Base-by-base conservation (phyloP, 345 rosid species). In the Aethionema arabicum region DNA sequence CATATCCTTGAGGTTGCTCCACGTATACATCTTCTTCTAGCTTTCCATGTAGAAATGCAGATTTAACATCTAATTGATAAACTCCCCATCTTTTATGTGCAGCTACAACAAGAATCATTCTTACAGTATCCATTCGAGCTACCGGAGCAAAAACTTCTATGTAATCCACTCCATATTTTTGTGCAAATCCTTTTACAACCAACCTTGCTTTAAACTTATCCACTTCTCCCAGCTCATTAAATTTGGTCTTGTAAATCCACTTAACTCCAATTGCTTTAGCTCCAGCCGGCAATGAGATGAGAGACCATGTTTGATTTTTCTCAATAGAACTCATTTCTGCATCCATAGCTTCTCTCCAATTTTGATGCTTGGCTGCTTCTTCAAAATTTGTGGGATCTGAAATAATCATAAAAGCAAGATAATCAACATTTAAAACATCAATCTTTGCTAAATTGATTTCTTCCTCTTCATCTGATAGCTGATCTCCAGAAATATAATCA, bases 191-290 rank as follows among this genome's bases (percentile, higher is more conserved):
- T 50, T 50, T 16, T 0, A 32, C 33, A 7, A 50, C 33, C 6
- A 50, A 12, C 9, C 45, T 7, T 6, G 45, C 45, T 41, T 41
- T 41, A 11, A 41, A 42, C n/a, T 40, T n/a, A 15, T 48, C 45
- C 4, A 61, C 32, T 11, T 21, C 36, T 6, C 7, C 45, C 10
- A 7, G 45, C 31, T 4, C 4, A 11, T 61, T 21, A 0, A 11
- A 14, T 15, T 61, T 48, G 29, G 52, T 13, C 27, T 47, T 47
- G 27, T 47, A 47, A 21, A 47, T 47, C 52, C 52, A 47, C 31
- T 47, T 44, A 3, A 43, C 29, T 1, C 39, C 52, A 10, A 59
- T 59, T 3, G 15, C n/a, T 30, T 42, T 59, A 8, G 21, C 21
- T 11, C 21, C 30, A 3, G 0, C 21, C 1, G 51, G 50, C 4